Evolutionary conservation across 352 stramenopile genomes (phyloP).

Genomic region (Plasmopara halstedii): DNA sequence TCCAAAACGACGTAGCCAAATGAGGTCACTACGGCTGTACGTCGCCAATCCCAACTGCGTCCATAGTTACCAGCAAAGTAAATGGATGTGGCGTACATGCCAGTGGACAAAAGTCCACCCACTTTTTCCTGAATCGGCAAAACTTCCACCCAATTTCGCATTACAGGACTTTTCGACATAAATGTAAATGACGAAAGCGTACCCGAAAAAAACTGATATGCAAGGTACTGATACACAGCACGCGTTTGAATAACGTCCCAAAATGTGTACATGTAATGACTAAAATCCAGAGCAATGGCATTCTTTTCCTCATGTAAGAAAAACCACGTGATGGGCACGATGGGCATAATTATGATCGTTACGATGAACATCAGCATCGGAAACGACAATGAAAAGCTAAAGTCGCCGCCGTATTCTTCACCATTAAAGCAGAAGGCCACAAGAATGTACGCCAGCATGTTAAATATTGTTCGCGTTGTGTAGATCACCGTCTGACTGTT

Average conservation of each 20-base stretch:
- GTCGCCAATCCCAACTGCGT: slow-evolving; percentile 46
- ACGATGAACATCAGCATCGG: slow-evolving; percentile 35
- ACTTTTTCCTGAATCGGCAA: slow-evolving; percentile 34
- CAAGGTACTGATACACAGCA: slow-evolving; percentile 42
- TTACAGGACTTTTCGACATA: slow-evolving; percentile 34
- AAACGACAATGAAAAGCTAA: slow-evolving; percentile 38
- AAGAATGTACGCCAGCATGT: slow-evolving; percentile 30
- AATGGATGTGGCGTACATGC: slow-evolving; percentile 32
- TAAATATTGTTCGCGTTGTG: slow-evolving; percentile 31
- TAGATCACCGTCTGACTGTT: slow-evolving; percentile 48
- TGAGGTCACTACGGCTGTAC: slow-evolving; percentile 24
- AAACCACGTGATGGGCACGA: slow-evolving; percentile 34
- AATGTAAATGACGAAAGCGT: slow-evolving; percentile 35
- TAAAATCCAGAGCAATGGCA: slow-evolving; percentile 22
- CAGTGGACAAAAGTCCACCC: slow-evolving; percentile 22
- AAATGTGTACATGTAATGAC: slow-evolving; percentile 32
- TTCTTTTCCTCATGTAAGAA: slow-evolving; percentile 35
- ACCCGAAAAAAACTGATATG: slow-evolving; percentile 31
- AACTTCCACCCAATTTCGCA: slow-evolving; percentile 36
- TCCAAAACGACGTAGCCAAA: slow-evolving; percentile 30
- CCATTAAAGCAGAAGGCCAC: slow-evolving; percentile 40
- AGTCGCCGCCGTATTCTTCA: slow-evolving; percentile 38
- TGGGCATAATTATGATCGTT: slow-evolving; percentile 23
- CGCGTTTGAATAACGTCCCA: slow-evolving; percentile 39
- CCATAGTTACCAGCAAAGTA: slow-evolving; percentile 48